Evolutionary conservation across 177 flowering plant species (phyloP).

Genomic region (Vitis hybrid): DNA sequence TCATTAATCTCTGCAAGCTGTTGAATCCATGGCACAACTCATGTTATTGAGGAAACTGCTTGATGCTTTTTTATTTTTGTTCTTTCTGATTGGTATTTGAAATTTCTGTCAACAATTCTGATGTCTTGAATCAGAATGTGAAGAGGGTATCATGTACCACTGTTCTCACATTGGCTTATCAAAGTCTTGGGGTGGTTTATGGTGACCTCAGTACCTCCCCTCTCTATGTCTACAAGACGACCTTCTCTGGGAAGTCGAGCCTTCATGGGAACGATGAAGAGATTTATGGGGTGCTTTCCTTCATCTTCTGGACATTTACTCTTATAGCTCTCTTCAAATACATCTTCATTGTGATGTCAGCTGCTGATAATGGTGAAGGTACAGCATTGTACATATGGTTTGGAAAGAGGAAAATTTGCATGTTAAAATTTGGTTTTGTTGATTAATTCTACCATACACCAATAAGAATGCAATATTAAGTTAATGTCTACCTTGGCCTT

Average conservation of each 20-base stretch:
- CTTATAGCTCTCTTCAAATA: constrained; percentile 70
- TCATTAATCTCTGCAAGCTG: too few relatives aligned
- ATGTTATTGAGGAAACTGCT: too few relatives aligned
- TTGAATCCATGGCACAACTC: too few relatives aligned
- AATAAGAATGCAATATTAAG: not conserved
- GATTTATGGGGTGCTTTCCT: constrained; percentile 68
- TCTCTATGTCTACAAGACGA: constrained; percentile 72
- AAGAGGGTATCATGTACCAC: constrained; percentile 37
- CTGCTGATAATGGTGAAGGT: constrained; percentile 88
- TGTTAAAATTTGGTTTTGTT: not conserved
- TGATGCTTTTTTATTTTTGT: not conserved
- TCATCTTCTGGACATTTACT: constrained; percentile 76
- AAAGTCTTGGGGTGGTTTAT: constrained; percentile 78
- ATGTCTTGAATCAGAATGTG: constrained; percentile 37
- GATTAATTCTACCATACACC: not conserved
- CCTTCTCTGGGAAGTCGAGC: constrained; percentile 62
- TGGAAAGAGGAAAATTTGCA: not conserved
- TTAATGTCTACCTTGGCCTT: constrained; percentile 14
- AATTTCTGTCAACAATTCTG: not conserved
- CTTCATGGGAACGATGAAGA: constrained; percentile 62
- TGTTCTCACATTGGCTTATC: constrained; percentile 63
- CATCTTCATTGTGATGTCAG: constrained; percentile 60
- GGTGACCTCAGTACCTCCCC: constrained; percentile 84
- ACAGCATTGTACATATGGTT: not conserved
- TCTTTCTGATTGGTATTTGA: not conserved